Base-by-base conservation (phyloP, 345 rosid species). In the Salix purpurea region DNA sequence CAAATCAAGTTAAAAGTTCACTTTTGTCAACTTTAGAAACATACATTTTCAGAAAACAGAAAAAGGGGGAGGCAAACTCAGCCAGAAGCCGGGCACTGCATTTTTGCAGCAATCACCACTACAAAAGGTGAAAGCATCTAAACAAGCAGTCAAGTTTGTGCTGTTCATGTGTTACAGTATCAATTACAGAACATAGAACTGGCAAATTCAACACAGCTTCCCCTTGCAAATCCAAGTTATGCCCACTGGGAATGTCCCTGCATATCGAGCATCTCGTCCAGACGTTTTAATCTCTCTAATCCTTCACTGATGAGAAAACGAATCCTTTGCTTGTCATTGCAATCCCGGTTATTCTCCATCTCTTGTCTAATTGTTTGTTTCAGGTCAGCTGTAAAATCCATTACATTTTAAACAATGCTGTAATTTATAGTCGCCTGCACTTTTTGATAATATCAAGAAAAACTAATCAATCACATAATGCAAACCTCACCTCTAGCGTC, bases 251-350 rank as follows among this genome's bases (percentile, higher is more conserved):
- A 86, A 78, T 75, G 77, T 50, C 96, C 97, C 81, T 94, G 97
- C 94, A 94, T 90, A 69, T 86, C 95, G 37, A 94, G 91, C 91
- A 88, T 91, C 88, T 94, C 97, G 71, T 91, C 90, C 23, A 90
- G 86, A 72, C 85, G 69, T 85, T 89, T 88, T 72, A 92, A 36
- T 80, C 94, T 89, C 85, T 92, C 92, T 64, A 87, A 69, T 52
- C 97, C 97, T 81, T 92, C 95, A 73, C 97, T 91, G 23, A 92
- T 81, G 80, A 92, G 81, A 84, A 83, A 91, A 13, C 93, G 87
- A 61, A 90, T 84, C 87, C 84, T 91, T 52, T 88, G 96, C 77
- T 81, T 90, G 86, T 90, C 97, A 0, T 77, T 74, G 68, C 97
- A 95, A 71, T 81, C 83, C 50, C 90, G 78, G 77, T 91, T 89